Evolutionary conservation across 108 stramenopile genomes (phyloP), one percentile per base, ranked within the genome.

Genomic region (Nitzschia inconspicua): DNA sequence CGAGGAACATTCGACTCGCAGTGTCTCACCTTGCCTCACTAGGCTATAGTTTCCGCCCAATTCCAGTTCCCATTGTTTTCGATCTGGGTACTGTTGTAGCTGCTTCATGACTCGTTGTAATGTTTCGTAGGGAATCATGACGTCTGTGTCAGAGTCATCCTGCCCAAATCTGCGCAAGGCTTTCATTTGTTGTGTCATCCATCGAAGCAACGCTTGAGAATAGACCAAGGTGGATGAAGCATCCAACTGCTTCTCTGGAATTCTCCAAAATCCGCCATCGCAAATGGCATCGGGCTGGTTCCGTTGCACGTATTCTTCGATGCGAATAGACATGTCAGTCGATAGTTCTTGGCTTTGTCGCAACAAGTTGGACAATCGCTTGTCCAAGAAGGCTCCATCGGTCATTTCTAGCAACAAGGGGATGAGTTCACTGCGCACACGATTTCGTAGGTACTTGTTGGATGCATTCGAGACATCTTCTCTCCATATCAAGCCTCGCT

Each of bases 371-470:
- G 43, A 56, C 7, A 93, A 60, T 28, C 88, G 76, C 59, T 81
- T 78, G 57, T 79, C 25, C 1, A 30, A 34, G 22, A 73, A 61
- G 28, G 68, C 60, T 47, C 65, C 68, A 48, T 71, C 77, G 13
- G 80, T 66, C 30, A 94, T 49, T 7, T 91, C 87, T 32, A 65
- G 37, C 63, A 94, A 47, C 29, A 94, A 63, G 10, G 93, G 93
- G 8, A 94, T 72, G 57, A 94, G 39, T 60, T 94, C 85, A 73
- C 91, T 88, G 16, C 93, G 81, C 8, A 94, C 88, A 29, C 86
- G 83, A 53, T 94, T 94, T 19, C 93, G 70, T 41, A 83, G 71
- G 64, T 94, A 94, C 56, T 89, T 89, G 49, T 62, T 48, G 0
- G 79, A 72, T 25, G 46, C 49, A 65, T 94, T 94, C 56, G 80